Evolutionary conservation across 2,329 filamentous ascomycete genomes (phyloP).

Genomic region (Curvularia sp.): DNA sequence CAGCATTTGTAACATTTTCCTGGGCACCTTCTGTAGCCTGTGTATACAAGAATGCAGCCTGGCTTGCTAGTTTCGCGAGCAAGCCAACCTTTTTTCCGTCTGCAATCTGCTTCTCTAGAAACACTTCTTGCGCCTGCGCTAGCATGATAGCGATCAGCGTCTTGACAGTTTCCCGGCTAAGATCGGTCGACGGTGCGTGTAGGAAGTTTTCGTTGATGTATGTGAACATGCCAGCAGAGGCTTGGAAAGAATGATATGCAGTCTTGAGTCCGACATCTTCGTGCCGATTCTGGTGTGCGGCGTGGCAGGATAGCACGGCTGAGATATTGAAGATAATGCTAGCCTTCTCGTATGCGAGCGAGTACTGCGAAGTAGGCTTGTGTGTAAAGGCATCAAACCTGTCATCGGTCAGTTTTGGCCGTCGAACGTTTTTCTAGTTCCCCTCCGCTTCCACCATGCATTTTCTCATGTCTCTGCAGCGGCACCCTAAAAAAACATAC

Average conservation of each 20-base stretch:
- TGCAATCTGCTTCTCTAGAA: slow-evolving; percentile 91
- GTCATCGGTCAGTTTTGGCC: slow-evolving; percentile 31
- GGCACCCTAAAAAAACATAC: slow-evolving; percentile 59
- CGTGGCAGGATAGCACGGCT: slow-evolving; percentile 94
- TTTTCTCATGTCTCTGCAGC: background rate
- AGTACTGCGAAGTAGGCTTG: slow-evolving; percentile 96
- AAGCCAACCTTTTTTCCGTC: slow-evolving; percentile 93
- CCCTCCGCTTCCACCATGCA: background rate
- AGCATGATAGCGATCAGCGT: slow-evolving; percentile 91
- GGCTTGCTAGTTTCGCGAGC: slow-evolving; percentile 89
- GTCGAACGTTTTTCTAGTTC: background rate
- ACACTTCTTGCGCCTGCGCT: slow-evolving; percentile 95
- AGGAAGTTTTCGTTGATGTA: slow-evolving; percentile 99
- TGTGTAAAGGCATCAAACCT: slow-evolving; percentile 99
- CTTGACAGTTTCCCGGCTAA: slow-evolving; percentile 95
- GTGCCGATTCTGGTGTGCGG: slow-evolving; percentile 87
- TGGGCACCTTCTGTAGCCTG: slow-evolving; percentile 90
- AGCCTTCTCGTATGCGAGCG: slow-evolving; percentile 95
- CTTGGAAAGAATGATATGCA: slow-evolving; percentile 97
- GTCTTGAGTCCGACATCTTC: slow-evolving; percentile 95
- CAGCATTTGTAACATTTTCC: slow-evolving; percentile 86
- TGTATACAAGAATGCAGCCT: slow-evolving; percentile 85
- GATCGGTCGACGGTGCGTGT: slow-evolving; percentile 93
- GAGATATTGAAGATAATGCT: slow-evolving; percentile 99
- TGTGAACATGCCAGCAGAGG: slow-evolving; percentile 98